A percentile compares a stretch with the other conserved stretches of the same genome.
phyloP scores from a whole-genome alignment of 306 rosid species.

The Cicer chorassanicum region DNA sequence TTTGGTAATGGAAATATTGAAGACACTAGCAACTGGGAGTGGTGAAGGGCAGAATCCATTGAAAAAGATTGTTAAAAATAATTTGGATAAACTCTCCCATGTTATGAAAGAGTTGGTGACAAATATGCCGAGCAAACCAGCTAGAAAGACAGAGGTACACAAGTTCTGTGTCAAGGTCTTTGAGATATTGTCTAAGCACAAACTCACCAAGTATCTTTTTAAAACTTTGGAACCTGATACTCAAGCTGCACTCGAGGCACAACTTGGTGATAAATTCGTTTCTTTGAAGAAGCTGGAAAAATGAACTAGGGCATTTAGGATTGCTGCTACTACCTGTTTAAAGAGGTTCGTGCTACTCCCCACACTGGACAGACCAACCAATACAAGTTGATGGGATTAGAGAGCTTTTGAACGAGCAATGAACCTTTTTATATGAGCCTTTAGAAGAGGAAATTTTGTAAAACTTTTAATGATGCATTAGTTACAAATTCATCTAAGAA shows the following conservation, averaged over 20 bases:
- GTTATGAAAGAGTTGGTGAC: slow-evolving; percentile 69
- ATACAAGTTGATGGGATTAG: not conserved
- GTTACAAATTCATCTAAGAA: not conserved
- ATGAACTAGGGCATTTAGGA: not conserved
- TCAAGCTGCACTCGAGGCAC: slow-evolving; percentile 62
- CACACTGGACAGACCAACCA: not conserved
- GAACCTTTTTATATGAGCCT: not conserved
- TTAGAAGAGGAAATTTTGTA: slow-evolving; percentile 31
- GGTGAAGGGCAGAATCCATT: slow-evolving; percentile 51
- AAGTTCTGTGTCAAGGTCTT: slow-evolving; percentile 68
- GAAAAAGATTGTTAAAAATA: slow-evolving; percentile 57
- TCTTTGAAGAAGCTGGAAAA: slow-evolving; percentile 55
- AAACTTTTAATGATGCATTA: not conserved
- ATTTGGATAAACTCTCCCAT: slow-evolving; percentile 56
- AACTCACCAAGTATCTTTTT: slow-evolving; percentile 57
- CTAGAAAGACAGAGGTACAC: slow-evolving; percentile 65
- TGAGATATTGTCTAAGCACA: slow-evolving; percentile 56
- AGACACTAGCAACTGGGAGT: slow-evolving; percentile 49
- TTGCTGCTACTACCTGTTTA: not conserved
- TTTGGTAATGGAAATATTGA: slow-evolving; percentile 66
- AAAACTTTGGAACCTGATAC: slow-evolving; percentile 59
- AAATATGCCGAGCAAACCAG: slow-evolving; percentile 68
- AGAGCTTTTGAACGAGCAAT: not conserved
- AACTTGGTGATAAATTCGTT: slow-evolving; percentile 63
- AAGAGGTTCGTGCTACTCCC: not conserved